Evolutionary conservation across 805 yeast species (phyloP).

Genomic region (Yarrowia bubula): DNA sequence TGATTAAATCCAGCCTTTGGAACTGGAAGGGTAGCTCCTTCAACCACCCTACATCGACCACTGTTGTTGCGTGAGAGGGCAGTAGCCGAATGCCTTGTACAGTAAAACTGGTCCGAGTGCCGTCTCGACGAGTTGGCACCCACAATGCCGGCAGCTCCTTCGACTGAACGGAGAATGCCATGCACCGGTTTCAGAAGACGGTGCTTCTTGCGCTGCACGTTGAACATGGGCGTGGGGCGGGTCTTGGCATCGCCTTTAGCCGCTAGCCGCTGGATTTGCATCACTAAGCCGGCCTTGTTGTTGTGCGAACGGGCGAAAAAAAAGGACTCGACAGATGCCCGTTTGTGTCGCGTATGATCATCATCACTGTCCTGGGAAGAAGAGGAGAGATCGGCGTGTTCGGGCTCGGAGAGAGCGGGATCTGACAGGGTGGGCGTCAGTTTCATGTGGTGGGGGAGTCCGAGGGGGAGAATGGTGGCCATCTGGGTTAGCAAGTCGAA

Average conservation of each 20-base stretch:
- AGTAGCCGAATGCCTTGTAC: slow-evolving; percentile 1
- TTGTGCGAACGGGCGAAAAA: slow-evolving; percentile 20
- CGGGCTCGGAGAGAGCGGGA: slow-evolving; percentile 8
- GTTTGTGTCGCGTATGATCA: neutral
- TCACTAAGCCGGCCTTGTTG: slow-evolving; percentile 1
- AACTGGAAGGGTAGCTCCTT: neutral
- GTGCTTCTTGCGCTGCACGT: slow-evolving; percentile 22
- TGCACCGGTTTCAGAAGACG: slow-evolving; percentile 18
- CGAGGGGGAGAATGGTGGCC: slow-evolving; percentile 12
- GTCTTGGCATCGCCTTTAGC: neutral
- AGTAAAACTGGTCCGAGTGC: slow-evolving; percentile 19
- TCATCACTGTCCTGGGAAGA: slow-evolving; percentile 19
- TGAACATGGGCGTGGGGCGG: slow-evolving; percentile 19
- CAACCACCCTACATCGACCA: neutral
- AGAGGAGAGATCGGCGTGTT: slow-evolving; percentile 1
- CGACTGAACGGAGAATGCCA: slow-evolving; percentile 15
- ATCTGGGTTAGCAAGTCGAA: neutral
- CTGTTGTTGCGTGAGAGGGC: neutral
- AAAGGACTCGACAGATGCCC: slow-evolving; percentile 1
- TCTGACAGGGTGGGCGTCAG: neutral
- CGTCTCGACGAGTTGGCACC: slow-evolving; percentile 14
- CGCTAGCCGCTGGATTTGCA: slow-evolving; percentile 21
- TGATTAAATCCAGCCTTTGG: slow-evolving; percentile 10
- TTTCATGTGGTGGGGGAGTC: slow-evolving; percentile 10
- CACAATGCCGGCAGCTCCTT: slow-evolving; percentile 20